Base-by-base conservation (phyloP, 192 early-diverging fungal species). In the Diversispora epigaea region DNA sequence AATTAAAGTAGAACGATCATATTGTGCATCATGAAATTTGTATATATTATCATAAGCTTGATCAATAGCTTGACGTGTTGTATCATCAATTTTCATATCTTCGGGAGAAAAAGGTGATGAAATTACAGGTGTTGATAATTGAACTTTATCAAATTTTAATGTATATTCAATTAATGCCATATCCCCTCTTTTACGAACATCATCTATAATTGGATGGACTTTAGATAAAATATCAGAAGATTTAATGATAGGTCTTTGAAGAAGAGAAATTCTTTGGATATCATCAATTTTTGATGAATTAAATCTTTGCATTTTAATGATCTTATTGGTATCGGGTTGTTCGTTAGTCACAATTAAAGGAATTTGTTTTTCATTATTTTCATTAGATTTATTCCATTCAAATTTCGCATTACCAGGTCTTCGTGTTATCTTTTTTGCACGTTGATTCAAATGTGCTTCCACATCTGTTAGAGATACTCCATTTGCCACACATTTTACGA, bases 331-430 rank as follows among this genome's bases (percentile, higher is more conserved):
- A 43, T 78, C 74, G 41, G 61, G 80, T 74, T 32, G 25, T 32
- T 32, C 25, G 25, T 32, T 32, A 32, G 3, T 81, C 68, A 64
- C 58, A 49, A 19, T 75, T 68, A 50, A 72, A 32, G 25, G 25
- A 32, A 32, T 32, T 32, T 32, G 25, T 32, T 17, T 41, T 45
- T 57, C n/a, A 50, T 54, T 64, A 41, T 50, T 68, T 61, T 68
- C 14, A 63, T 63, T 45, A 56, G 77, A 70, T 47, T 80, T 62
- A 40, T 80, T 81, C 84, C 85, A 92, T 69, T 93, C 83, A 43
- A 94, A 93, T 80, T 99, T 99, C n/a, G 96, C 93, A 81, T 99
- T 88, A 17, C 97, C 96, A 8, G 93, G 88, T 17, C 96, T 86
- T 10, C 96, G 88, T 15, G 89, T 90, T 15, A 99, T 88, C 81